Conservation (phyloP, 2,329 filamentous ascomycete genomes). For the Trichoderma semiorbis region DNA sequence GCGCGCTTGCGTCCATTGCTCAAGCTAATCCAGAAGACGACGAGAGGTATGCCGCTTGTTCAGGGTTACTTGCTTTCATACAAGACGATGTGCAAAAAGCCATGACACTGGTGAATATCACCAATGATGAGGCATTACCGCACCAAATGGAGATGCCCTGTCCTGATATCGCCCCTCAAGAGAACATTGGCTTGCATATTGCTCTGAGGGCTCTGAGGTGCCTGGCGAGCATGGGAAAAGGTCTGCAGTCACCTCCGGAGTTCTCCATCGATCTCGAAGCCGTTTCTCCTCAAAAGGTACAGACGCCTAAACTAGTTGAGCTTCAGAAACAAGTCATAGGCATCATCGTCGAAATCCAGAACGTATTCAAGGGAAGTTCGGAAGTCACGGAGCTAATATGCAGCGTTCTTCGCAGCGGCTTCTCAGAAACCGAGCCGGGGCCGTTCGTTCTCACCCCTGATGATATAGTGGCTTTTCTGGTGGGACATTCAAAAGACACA, state of each 20-base stretch:
- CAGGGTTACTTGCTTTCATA: conserved; percentile 58
- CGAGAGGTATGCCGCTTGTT: conserved; percentile 51
- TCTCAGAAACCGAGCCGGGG: conserved; percentile 69
- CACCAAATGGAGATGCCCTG: conserved; percentile 23
- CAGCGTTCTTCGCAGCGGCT: conserved; percentile 67
- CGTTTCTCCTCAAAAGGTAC: conserved; percentile 28
- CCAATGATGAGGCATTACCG: neutral
- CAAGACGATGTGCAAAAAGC: conserved; percentile 49
- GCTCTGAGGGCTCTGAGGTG: conserved; percentile 60
- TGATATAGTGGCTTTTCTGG: conserved; percentile 64
- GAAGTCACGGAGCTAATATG: conserved; percentile 73
- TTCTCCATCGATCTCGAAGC: conserved; percentile 64
- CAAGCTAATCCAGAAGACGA: conserved; percentile 64
- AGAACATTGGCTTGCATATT: conserved; percentile 47
- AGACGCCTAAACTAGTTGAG: conserved; percentile 20
- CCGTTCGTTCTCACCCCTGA: conserved; percentile 71
- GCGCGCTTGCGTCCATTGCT: conserved; percentile 71
- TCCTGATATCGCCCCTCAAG: conserved; percentile 33
- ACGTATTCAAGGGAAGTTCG: conserved; percentile 54
- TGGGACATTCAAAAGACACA: conserved; percentile 55
- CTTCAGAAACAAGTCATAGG: conserved; percentile 47
- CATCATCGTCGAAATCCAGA: conserved; percentile 46
- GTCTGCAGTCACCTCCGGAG: conserved; percentile 66
- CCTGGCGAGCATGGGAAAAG: conserved; percentile 66
- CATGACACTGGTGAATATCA: conserved; percentile 22